Evolutionary conservation across 2,329 filamentous ascomycete species (phyloP), one percentile per base, ranked within the genome.

Genomic region (Trichoderma oligosporum): DNA sequence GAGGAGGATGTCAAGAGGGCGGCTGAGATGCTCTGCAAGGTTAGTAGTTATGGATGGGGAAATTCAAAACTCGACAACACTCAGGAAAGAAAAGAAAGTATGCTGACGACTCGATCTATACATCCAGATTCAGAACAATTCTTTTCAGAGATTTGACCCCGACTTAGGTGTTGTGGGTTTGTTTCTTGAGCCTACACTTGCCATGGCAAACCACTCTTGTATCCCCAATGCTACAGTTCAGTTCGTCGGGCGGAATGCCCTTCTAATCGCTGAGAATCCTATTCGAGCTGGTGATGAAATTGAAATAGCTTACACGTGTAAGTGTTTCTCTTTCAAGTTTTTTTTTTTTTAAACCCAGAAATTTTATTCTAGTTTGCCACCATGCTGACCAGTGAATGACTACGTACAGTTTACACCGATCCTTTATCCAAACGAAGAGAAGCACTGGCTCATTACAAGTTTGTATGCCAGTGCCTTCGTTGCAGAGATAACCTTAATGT

Each of bases 121-220:
- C 7, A 24, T 33, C 4, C 16, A 85, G 82, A 77, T 85, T 58
- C 76, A 83, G 65, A 82, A 82, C 35, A 87, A 87, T 68, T 76
- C 82, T 4, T 86, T 86, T 65, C 81, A 82, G 63, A 73, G 80
- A 52, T 73, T 74, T 24, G 81, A 85, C 52, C 67, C 71, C 2
- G 81, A 85, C 62, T 67, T 79, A 7, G 78, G 75, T 1, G 73
- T 79, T 55, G 73, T 77, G 1, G 82, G 82, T 22, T 72, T 84
- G 27, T 85, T 82, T 60, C 70, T 86, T 35, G 79, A 84, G 61
- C 74, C 80, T 1, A 75, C 68, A 3, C 71, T 84, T 39, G 79
- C 82, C 58, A 83, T 85, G 77, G 76, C 77, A 20, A 86, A 87
- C 61, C 84, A 87, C 65, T 83, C 82, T 0, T 87, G 84, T 61